These are phyloP conservation scores for Salinomyces thailandicus DNA, from an alignment of 2,329 filamentous ascomycete species.

Conservation along the genomic window DNA sequence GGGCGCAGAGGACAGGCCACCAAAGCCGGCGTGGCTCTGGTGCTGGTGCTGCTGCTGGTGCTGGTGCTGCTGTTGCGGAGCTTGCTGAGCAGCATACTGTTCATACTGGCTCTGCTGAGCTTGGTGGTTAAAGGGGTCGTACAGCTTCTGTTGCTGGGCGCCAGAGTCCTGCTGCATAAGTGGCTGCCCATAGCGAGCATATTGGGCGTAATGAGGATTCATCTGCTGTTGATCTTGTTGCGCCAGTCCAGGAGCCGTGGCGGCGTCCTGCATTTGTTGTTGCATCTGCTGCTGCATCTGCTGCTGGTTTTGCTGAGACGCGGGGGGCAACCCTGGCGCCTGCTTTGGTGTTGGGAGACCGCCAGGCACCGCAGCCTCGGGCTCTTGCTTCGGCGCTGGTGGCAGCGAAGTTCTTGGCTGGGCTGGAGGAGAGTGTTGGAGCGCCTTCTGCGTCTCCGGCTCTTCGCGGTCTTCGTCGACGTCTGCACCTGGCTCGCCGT, in stretches of 20 bases:
- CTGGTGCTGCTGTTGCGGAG: conserved; percentile 41
- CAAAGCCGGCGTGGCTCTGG: conserved; percentile 49
- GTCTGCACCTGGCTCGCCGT: conserved; percentile 63
- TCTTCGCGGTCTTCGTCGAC: conserved; percentile 93
- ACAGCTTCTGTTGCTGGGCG: conserved; percentile 66
- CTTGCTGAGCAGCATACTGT: conserved; percentile 40
- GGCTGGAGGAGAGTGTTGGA: conserved; percentile 80
- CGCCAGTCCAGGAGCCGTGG: conserved; percentile 43
- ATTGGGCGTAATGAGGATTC: conserved; percentile 49
- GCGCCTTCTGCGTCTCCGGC: conserved; percentile 87
- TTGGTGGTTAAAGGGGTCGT: conserved; percentile 78
- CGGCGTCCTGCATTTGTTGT: conserved; percentile 39
- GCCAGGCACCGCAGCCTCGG: conserved; percentile 31
- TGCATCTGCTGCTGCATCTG: conserved; percentile 38
- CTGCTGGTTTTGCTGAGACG: conserved; percentile 42
- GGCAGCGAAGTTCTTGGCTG: conserved; percentile 80
- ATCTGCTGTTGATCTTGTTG: conserved; percentile 36
- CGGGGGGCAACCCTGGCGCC: conserved; percentile 52
- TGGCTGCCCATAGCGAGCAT: conserved; percentile 57
- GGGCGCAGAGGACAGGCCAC: conserved; percentile 61
- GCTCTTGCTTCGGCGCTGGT: conserved; percentile 47
- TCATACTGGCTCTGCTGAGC: conserved; percentile 42
- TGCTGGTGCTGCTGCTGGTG: conserved; percentile 48
- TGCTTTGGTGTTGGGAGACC: conserved; percentile 44
- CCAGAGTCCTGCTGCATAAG: conserved; percentile 46